phyloP scores from a whole-genome alignment of 768 basidiomycete genomes.

The Suillus hirtellus region DNA sequence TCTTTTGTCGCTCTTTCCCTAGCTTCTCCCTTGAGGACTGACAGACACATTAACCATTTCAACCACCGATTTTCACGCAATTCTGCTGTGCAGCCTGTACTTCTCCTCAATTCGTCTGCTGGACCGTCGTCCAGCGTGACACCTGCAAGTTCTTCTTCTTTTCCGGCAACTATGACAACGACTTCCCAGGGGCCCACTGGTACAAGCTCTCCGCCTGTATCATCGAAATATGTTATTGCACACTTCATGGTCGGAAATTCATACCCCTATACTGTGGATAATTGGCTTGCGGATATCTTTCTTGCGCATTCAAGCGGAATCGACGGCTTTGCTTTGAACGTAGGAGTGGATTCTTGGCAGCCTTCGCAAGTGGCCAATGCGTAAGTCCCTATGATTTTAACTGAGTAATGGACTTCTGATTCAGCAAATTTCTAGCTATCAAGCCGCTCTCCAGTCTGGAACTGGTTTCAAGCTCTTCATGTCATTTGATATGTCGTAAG shows the following conservation, averaged over 20 bases:
- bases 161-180: not conserved
- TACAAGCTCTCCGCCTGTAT: conserved; percentile 11
- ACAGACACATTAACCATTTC: not conserved
- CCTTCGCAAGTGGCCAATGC: conserved; percentile 61
- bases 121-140: not conserved
- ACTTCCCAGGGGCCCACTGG: not conserved
- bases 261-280: conserved; percentile 51
- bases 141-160: not conserved
- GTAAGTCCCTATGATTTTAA: conserved; percentile 36
- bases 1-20: not conserved
- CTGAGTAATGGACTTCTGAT: conserved; percentile 10
- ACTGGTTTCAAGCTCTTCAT: conserved; percentile 72
- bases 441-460: conserved; percentile 52
- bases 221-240: conserved; percentile 50
- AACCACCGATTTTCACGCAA: not conserved
- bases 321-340: conserved; percentile 73
- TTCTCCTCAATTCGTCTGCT: not conserved
- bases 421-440: conserved; percentile 42
- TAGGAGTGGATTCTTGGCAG: conserved; percentile 67
- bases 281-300: conserved; percentile 51
- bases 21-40: not conserved
- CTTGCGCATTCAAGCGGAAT: conserved; percentile 60
- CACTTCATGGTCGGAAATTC: conserved; percentile 68
- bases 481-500: conserved; percentile 77
- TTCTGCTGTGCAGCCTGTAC: not conserved